phyloP scores from a whole-genome alignment of 1,284 basidiomycete genomes.

The Porphyrellus sp. region DNA sequence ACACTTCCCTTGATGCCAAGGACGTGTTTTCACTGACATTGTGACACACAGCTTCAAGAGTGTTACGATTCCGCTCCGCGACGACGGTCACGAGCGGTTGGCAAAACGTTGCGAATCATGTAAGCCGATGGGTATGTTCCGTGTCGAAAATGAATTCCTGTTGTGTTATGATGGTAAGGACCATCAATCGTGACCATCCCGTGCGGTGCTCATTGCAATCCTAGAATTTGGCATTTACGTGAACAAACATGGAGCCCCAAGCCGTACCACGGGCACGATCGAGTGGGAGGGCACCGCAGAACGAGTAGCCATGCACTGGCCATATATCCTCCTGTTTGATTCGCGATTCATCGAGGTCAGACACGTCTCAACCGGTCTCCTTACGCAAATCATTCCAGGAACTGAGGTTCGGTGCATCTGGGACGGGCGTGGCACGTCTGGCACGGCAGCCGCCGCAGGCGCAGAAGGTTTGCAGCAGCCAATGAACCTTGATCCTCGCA shows the following conservation, averaged over 20 bases:
- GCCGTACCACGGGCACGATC: slow-evolving; percentile 69
- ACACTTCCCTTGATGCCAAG: slow-evolving; percentile 11
- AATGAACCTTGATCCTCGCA: slow-evolving; percentile 66
- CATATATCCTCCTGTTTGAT: slow-evolving; percentile 90
- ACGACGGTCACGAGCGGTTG: slow-evolving; percentile 71
- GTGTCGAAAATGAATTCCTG: slow-evolving; percentile 86
- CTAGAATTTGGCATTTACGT: slow-evolving; percentile 90
- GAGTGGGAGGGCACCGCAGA: slow-evolving; percentile 96
- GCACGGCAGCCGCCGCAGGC: slow-evolving; percentile 32
- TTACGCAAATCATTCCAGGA: slow-evolving; percentile 86
- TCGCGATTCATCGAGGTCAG: slow-evolving; percentile 91
- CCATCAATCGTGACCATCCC: neutral
- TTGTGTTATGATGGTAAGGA: slow-evolving; percentile 85
- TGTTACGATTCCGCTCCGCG: slow-evolving; percentile 79
- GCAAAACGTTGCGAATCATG: slow-evolving; percentile 80
- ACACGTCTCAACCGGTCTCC: slow-evolving; percentile 78
- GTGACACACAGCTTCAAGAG: slow-evolving; percentile 66
- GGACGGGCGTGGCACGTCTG: slow-evolving; percentile 70
- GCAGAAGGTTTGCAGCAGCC: slow-evolving; percentile 35
- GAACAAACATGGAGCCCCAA: slow-evolving; percentile 84
- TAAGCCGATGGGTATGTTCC: slow-evolving; percentile 90
- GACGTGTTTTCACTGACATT: slow-evolving; percentile 5
- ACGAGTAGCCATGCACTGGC: slow-evolving; percentile 83
- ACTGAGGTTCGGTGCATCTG: slow-evolving; percentile 83
- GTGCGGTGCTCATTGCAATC: slow-evolving; percentile 9